Base-by-base conservation (phyloP, 495 filamentous ascomycete species). In the Podospora appendiculata region DNA sequence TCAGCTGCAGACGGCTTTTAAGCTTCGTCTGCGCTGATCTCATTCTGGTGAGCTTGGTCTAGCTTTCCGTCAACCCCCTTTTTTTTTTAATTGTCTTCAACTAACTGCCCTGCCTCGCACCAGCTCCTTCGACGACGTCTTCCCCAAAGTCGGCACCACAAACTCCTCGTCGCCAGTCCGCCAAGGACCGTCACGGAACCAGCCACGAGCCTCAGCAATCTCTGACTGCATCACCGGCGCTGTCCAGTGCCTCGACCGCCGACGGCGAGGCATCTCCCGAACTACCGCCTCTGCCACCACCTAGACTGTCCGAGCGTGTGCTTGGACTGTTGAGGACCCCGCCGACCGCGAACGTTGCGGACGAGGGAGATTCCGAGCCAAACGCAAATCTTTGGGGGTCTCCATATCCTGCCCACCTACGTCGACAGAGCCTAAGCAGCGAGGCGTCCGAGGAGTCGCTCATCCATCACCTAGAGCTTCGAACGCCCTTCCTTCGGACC, bases 371-470 rank as follows among this genome's bases (percentile, higher is more conserved):
- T 45, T 38, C 55, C 12, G 56, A 61, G 54, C 83, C 82, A 67
- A 84, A 81, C 54, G 83, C 82, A 33, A 82, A 82, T 18, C 81
- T 78, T 59, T 88, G 85, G 85, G 86, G 86, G 10, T 89, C 86
- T 11, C 85, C 86, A 50, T 88, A 88, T 69, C 81, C 78, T 36
- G 70, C 73, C 47, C 75, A 69, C 19, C 68, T 72, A 62, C 80
- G 67, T 59, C 70, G 60, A 62, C 67, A 71, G 52, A 76, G 74
- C 55, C 62, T 77, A 61, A 69, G 76, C 68, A 74, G 73, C 64
- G 71, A 79, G 62, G 58, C 65, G 38, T 73, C 72, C 51, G 72
- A 80, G 70, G 70, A 73, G 68, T 71, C 75, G 62, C 70, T 75
- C 36, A 70, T 80, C 69, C 65, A 79, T 54, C 71, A 69, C 36